Percentiles rank a stretch among this genome's conserved stretches.
phyloP scores from a whole-genome alignment of 2,329 filamentous ascomycete species.

The Ascochyta fabae region DNA sequence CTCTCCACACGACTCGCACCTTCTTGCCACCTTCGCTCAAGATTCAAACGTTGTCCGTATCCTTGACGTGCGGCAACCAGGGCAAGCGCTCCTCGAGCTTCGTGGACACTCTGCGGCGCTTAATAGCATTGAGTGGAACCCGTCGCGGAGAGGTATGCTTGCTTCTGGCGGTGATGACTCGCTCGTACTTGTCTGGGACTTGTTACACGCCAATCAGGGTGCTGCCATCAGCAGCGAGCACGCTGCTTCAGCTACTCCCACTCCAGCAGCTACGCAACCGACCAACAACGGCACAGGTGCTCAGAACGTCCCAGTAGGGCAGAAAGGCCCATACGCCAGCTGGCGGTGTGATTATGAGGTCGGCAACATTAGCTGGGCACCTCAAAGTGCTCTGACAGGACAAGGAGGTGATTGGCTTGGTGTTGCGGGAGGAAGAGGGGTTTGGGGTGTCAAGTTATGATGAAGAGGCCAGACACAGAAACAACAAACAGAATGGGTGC shows the following conservation, averaged over 20 bases:
- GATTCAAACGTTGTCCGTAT: conserved; percentile 93
- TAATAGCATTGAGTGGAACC: conserved; percentile 97
- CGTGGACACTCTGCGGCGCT: conserved; percentile 84
- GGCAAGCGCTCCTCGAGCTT: conserved; percentile 91
- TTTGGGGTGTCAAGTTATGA: conserved; percentile 74
- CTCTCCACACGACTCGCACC: conserved; percentile 92
- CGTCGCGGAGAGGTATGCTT: conserved; percentile 81
- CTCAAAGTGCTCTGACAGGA: conserved; percentile 68
- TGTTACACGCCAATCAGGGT: conserved; percentile 71
- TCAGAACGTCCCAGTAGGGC: conserved; percentile 51
- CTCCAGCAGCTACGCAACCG: conserved; percentile 35
- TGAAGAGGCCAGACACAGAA: neutral
- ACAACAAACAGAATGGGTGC: neutral
- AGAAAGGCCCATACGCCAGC: conserved; percentile 73
- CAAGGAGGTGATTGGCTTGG: conserved; percentile 85
- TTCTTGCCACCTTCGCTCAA: conserved; percentile 95
- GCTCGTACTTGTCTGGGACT: conserved; percentile 90
- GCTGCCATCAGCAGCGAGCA: conserved; percentile 55
- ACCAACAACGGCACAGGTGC: conserved; percentile 37
- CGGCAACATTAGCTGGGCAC: conserved; percentile 84
- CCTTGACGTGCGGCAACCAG: conserved; percentile 93
- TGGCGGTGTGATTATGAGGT: conserved; percentile 91
- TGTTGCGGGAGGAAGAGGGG: conserved; percentile 78
- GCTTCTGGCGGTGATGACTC: conserved; percentile 93
- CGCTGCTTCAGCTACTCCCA: conserved; percentile 31